Percentiles rank a stretch among this genome's conserved stretches.
These are phyloP conservation scores for Lichenothelia convexa DNA, from an alignment of 495 filamentous ascomycete species.

Conservation along the genomic window DNA sequence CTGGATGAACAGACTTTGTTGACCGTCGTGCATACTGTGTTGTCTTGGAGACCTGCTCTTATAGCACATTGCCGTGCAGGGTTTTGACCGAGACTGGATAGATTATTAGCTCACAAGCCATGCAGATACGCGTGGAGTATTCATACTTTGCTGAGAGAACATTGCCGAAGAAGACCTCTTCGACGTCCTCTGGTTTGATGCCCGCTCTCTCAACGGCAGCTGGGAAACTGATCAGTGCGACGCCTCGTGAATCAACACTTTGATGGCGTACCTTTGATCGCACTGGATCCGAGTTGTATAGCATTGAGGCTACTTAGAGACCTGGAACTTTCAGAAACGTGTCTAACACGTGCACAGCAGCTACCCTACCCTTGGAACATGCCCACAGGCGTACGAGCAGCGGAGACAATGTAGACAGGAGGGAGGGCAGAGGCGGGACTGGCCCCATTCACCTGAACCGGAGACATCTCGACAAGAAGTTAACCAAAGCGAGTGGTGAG, in stretches of 20 bases:
- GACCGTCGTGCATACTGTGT: conserved; percentile 73
- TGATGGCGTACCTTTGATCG: conserved; percentile 56
- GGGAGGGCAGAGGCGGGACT: no score
- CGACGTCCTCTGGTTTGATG: conserved; percentile 67
- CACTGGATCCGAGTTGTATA: conserved; percentile 71
- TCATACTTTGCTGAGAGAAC: conserved; percentile 85
- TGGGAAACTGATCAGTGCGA: conserved; percentile 18
- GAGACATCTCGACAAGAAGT: neutral
- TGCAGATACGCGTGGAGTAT: conserved; percentile 1
- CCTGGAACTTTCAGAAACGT: conserved; percentile 25
- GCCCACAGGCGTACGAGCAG: conserved; percentile 76
- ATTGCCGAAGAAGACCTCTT: conserved; percentile 97
- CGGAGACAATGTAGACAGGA: conserved; percentile 88
- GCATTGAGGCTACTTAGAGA: conserved; percentile 74
- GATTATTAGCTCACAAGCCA: neutral
- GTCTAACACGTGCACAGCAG: conserved; percentile 4
- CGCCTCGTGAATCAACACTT: neutral
- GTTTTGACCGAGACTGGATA: conserved; percentile 74
- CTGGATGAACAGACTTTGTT: conserved; percentile 98
- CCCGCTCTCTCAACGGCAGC: conserved; percentile 73
- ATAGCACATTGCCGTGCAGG: conserved; percentile 89
- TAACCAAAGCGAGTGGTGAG: neutral
- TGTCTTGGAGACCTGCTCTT: conserved; percentile 59
- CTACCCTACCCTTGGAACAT: conserved; percentile 69
- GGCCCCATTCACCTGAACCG: no score